Base-by-base conservation (phyloP, 108 stramenopile genomes). In the Nannochloropsis granulata region DNA sequence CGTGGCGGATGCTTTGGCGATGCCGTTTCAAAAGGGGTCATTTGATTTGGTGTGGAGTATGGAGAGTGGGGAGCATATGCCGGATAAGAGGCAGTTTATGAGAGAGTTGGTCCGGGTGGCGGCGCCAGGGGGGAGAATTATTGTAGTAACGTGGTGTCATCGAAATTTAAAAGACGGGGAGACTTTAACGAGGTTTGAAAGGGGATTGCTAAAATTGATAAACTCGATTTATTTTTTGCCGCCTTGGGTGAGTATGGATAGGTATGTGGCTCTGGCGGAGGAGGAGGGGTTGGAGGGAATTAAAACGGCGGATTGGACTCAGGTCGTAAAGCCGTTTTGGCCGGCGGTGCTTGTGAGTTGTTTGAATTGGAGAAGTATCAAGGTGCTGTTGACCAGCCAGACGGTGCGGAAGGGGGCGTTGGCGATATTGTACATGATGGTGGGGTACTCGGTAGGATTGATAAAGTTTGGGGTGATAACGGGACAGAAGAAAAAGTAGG, bases 61-160 rank as follows among this genome's bases (percentile, higher is more conserved):
- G 78, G 98, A 98, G 90, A 92, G 92, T 45, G 98, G 98, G 44
- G 92, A 92, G 88, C 98, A 98, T 92, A 98, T 98, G 98, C 96
- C 98, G 9, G 93, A 97, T 88, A 98, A 97, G 92, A 42, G 83
- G 12, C 91, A 94, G 84, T 98, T 96, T 88, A 92, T 94, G 23
- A 86, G 93, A 46, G 96, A 97, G 90, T 85, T 98, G 24, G 92
- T 94, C 23, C 89, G 89, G 26, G 43, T 90, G 19, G 88, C 84
- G 56, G 87, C 86, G 14, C 91, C 90, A 9, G 90, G 88, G 26
- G 90, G 91, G 10, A 43, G 94, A 13, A 92, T 98, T 78, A 93
- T 97, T 23, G 90, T 97, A 46, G 95, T 96, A 14, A 97, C 97
- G 12, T 97, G 97, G 97, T 93, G 93, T 71, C 95, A 96, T 89